Conservation (phyloP, 441 rosid species). For the Melastoma candidum region DNA sequence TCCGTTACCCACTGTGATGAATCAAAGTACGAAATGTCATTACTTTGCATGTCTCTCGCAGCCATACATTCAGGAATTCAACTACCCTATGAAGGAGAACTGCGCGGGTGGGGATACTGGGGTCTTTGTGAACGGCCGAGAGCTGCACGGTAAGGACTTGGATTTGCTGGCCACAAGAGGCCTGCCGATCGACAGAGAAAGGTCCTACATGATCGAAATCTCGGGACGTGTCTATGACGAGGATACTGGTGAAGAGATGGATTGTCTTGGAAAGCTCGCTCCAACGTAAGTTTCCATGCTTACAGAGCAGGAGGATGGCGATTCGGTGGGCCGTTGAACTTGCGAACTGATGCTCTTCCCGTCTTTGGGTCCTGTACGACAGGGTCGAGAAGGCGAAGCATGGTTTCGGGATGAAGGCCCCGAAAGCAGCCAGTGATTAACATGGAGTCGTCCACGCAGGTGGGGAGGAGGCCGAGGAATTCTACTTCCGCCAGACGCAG, state of each 20-base stretch:
- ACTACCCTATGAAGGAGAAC: slow-evolving; percentile 65
- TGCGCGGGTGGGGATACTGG: slow-evolving; percentile 72
- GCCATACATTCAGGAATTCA: slow-evolving; percentile 86
- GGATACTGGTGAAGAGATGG: slow-evolving; percentile 81
- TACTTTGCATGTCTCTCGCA: slow-evolving; percentile 20
- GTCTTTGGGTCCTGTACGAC: slow-evolving; percentile 11
- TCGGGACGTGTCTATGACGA: slow-evolving; percentile 82
- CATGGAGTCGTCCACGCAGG: too few species aligned
- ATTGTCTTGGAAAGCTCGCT: slow-evolving; percentile 88
- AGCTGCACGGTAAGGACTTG: slow-evolving; percentile 72
- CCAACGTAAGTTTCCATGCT: slow-evolving; percentile 62
- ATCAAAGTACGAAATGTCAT: not conserved
- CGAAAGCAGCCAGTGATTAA: slow-evolving; percentile 23
- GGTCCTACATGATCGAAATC: slow-evolving; percentile 66
- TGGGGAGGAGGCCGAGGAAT: too few species aligned
- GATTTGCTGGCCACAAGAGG: slow-evolving; percentile 73
- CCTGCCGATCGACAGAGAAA: slow-evolving; percentile 49
- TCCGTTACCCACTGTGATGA: not conserved
- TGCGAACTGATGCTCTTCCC: not conserved
- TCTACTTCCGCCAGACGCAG: too few species aligned
- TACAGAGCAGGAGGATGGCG: not conserved
- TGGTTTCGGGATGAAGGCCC: slow-evolving; percentile 89
- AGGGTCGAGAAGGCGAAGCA: slow-evolving; percentile 73
- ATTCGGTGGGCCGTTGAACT: too few species aligned
- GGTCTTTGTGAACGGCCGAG: slow-evolving; percentile 85